Conservation (phyloP, 768 basidiomycete species). For the Trametes punicea region DNA sequence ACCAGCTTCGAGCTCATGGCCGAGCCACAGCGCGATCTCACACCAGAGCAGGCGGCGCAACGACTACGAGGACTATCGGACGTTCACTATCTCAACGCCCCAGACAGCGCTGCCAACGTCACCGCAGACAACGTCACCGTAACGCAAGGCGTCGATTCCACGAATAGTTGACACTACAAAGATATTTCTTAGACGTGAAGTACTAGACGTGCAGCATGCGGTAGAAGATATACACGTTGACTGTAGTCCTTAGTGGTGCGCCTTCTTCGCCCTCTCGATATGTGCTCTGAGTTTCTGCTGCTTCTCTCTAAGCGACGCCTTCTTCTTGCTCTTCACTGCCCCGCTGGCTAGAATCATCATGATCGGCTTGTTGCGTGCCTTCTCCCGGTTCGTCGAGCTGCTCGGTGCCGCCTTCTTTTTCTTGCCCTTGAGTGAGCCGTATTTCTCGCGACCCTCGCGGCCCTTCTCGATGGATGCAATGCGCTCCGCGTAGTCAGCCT, state of each 20-base stretch:
- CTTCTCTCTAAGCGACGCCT: slow-evolving; percentile 76
- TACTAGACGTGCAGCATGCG: too few relatives aligned
- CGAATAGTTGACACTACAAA: slow-evolving; percentile 1
- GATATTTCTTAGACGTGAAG: neutral
- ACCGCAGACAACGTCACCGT: slow-evolving; percentile 2
- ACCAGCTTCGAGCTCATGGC: slow-evolving; percentile 85
- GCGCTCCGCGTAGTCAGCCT: slow-evolving; percentile 91
- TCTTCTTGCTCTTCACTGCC: slow-evolving; percentile 79
- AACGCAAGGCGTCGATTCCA: slow-evolving; percentile 1
- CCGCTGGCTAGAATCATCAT: slow-evolving; percentile 88
- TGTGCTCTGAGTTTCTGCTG: slow-evolving; percentile 76
- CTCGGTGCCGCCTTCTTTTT: slow-evolving; percentile 79
- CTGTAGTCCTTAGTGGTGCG: slow-evolving; percentile 10
- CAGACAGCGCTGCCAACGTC: neutral
- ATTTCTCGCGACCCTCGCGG: slow-evolving; percentile 92
- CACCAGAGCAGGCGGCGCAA: slow-evolving; percentile 81
- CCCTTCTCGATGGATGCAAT: slow-evolving; percentile 91
- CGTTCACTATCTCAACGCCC: slow-evolving; percentile 53
- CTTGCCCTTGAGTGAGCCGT: slow-evolving; percentile 87
- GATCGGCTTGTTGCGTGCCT: slow-evolving; percentile 89
- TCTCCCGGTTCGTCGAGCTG: slow-evolving; percentile 89
- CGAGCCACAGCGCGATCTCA: slow-evolving; percentile 86
- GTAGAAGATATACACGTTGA: too few relatives aligned
- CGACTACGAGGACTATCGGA: slow-evolving; percentile 53
- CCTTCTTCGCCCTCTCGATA: slow-evolving; percentile 66